A percentile compares a stretch with the other conserved stretches of the same genome.
Conservation (phyloP, 2,329 filamentous ascomycete genomes). For the Pseudogymnoascus sp. region DNA sequence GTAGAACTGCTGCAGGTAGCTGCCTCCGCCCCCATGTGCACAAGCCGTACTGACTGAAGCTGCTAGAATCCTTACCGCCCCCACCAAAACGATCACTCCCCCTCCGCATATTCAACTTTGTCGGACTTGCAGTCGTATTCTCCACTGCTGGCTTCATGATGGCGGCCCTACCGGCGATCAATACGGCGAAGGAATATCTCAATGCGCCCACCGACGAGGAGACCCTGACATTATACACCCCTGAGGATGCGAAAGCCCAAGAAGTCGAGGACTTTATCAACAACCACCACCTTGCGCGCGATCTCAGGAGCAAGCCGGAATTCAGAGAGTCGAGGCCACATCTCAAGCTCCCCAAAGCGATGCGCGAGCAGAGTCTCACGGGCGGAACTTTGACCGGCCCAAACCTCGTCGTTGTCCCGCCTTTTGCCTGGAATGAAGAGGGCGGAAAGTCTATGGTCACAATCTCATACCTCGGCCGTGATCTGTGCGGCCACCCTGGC, state of each 20-base stretch:
- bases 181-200: conserved; percentile 40
- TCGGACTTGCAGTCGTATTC: conserved; percentile 41
- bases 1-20: neutral
- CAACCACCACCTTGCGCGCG: conserved; percentile 63
- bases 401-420: conserved; percentile 71
- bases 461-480: conserved; percentile 67
- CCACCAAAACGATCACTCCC: conserved; percentile 32
- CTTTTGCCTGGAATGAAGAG: conserved; percentile 66
- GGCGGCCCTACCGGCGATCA: conserved; percentile 44
- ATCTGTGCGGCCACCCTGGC: conserved; percentile 81
- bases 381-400: conserved; percentile 70
- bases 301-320: conserved; percentile 57
- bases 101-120: conserved; percentile 37
- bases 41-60: neutral
- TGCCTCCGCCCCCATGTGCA: neutral
- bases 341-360: conserved; percentile 67
- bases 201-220: conserved; percentile 62
- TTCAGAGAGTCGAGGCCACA: conserved; percentile 76
- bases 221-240: conserved; percentile 58
- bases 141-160: conserved; percentile 47
- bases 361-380: conserved; percentile 70
- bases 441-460: conserved; percentile 62
- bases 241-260: conserved; percentile 41
- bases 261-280: conserved; percentile 68
- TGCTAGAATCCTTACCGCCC: conserved; percentile 9